Evolutionary conservation across 1,284 basidiomycete species (phyloP).

Genomic region (Austropuccinia psidii): DNA sequence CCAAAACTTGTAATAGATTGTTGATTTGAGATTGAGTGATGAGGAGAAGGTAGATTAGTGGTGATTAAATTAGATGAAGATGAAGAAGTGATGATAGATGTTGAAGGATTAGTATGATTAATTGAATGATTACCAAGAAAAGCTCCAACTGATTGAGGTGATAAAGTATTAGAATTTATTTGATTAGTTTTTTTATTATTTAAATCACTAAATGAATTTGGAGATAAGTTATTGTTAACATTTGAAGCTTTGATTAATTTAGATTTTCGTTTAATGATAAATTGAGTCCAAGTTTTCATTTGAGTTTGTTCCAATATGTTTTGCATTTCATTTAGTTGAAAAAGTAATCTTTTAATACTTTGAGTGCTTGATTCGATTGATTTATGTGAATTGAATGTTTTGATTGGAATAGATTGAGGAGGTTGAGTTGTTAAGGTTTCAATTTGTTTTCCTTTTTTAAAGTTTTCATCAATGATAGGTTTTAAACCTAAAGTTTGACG

Average conservation of each 20-base stretch:
- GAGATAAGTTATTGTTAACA: conserved; percentile 33
- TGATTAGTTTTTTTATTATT: conserved; percentile 50
- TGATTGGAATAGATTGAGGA: background rate
- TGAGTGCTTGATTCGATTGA: conserved; percentile 52
- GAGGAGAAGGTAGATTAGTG: no score
- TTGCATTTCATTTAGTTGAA: conserved; percentile 76
- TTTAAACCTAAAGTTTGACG: conserved; percentile 20
- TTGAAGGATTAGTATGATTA: background rate
- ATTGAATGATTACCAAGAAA: background rate
- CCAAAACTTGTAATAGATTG: background rate
- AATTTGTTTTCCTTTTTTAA: background rate
- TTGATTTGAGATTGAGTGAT: background rate
- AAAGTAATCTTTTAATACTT: conserved; percentile 66
- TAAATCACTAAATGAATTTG: conserved; percentile 41
- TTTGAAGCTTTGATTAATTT: conserved; percentile 22
- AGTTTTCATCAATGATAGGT: background rate
- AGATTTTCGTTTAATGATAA: conserved; percentile 58
- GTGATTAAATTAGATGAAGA: background rate
- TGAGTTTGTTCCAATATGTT: conserved; percentile 68
- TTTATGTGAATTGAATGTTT: background rate
- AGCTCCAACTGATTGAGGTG: conserved; percentile 25
- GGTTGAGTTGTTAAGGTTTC: background rate
- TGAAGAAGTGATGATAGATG: background rate
- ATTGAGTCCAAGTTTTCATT: conserved; percentile 77
- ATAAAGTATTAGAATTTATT: conserved; percentile 1